These are phyloP conservation scores for Tranzscheliella williamsii DNA, from an alignment of 1,284 basidiomycete species.

Conservation along the genomic window DNA sequence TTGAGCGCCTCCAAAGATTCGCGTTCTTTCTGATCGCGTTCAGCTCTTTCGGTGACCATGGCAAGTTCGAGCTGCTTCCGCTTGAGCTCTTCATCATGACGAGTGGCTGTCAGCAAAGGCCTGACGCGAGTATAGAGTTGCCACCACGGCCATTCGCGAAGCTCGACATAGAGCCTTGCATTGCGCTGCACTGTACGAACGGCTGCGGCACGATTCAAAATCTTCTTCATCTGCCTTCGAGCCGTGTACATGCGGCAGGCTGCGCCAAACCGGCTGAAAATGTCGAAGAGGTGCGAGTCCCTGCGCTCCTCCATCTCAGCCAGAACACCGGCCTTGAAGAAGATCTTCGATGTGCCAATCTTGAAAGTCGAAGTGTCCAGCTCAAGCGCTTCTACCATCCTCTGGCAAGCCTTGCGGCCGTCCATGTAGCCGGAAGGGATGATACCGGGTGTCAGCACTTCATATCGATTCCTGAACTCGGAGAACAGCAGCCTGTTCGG, in stretches of 20 bases:
- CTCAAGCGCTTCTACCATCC: slow-evolving; percentile 89
- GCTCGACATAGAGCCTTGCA: slow-evolving; percentile 78
- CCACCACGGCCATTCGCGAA: slow-evolving; percentile 99
- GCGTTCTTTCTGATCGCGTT: slow-evolving; percentile 54
- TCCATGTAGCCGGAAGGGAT: slow-evolving; percentile 95
- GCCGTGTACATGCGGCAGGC: slow-evolving; percentile 82
- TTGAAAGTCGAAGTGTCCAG: slow-evolving; percentile 83
- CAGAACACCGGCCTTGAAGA: slow-evolving; percentile 97
- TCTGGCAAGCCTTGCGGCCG: slow-evolving; percentile 85
- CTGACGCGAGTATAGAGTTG: slow-evolving; percentile 90
- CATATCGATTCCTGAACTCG: slow-evolving; percentile 96
- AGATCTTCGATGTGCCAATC: slow-evolving; percentile 95
- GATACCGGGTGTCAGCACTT: slow-evolving; percentile 89
- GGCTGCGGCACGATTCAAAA: slow-evolving; percentile 88
- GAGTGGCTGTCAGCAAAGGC: slow-evolving; percentile 86
- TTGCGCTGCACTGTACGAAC: slow-evolving; percentile 92
- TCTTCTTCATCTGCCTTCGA: slow-evolving; percentile 88
- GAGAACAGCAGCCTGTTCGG: slow-evolving; percentile 95
- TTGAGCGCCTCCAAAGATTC: slow-evolving; percentile 51
- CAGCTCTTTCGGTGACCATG: slow-evolving; percentile 62
- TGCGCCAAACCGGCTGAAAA: slow-evolving; percentile 88
- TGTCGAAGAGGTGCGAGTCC: slow-evolving; percentile 81
- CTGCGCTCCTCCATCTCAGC: slow-evolving; percentile 96
- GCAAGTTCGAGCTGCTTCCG: slow-evolving; percentile 84
- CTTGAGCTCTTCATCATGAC: slow-evolving; percentile 87